Conservation (phyloP, 768 basidiomycete species). For the Podaxis rugospora region DNA sequence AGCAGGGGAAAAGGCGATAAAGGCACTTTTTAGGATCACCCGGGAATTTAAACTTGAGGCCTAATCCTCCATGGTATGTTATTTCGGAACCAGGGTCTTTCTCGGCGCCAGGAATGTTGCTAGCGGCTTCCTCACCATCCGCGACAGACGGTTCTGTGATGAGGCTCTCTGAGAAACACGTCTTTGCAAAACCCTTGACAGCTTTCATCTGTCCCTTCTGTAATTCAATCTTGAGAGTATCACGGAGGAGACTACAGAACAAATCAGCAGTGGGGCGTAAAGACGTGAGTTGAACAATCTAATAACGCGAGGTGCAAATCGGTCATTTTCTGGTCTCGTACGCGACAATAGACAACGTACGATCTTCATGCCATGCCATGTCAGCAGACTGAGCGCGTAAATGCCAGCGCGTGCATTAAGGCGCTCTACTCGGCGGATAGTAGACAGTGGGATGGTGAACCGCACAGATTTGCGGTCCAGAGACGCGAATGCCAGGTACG, state of each 20-base stretch:
- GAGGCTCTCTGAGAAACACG: slow-evolving; percentile 92
- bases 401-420: slow-evolving; percentile 92
- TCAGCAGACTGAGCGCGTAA: slow-evolving; percentile 90
- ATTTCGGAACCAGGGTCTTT: slow-evolving; percentile 52
- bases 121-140: slow-evolving; percentile 56
- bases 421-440: slow-evolving; percentile 89
- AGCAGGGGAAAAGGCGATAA: background rate
- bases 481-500: slow-evolving; percentile 87
- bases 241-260: slow-evolving; percentile 86
- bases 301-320: background rate
- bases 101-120: slow-evolving; percentile 52
- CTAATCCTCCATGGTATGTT: slow-evolving; percentile 73
- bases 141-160: slow-evolving; percentile 51
- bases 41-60: slow-evolving; percentile 83
- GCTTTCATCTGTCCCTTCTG: slow-evolving; percentile 91
- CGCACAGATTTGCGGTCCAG: slow-evolving; percentile 89
- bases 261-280: slow-evolving; percentile 89
- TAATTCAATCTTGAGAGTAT: slow-evolving; percentile 84
- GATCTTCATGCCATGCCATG: slow-evolving; percentile 93
- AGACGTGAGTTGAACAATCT: slow-evolving; percentile 92
- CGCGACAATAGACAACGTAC: slow-evolving; percentile 39
- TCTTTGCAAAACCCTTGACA: slow-evolving; percentile 86
- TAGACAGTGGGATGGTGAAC: slow-evolving; percentile 88
- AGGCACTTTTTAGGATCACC: slow-evolving; percentile 88
- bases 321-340: slow-evolving; percentile 1